Conservation (phyloP, 192 early-diverging fungal genomes). For the Coemansia sp. region DNA sequence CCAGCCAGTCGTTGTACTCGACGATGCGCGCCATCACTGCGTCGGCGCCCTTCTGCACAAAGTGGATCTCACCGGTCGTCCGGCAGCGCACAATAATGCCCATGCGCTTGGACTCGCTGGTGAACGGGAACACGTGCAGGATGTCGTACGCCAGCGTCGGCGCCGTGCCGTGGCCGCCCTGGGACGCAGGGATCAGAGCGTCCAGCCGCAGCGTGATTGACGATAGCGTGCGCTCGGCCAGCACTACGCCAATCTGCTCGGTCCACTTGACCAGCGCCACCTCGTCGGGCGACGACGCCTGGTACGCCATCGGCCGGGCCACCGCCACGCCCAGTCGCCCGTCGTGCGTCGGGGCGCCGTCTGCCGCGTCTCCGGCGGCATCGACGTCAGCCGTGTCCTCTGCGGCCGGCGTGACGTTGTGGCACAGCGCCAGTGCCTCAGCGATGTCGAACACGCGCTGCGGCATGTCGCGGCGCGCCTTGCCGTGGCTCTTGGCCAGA, state of each 20-base stretch:
- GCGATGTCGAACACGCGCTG: slow-evolving; percentile 84
- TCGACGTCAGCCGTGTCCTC: slow-evolving; percentile 18
- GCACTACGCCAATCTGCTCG: slow-evolving; percentile 75
- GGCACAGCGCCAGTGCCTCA: slow-evolving; percentile 83
- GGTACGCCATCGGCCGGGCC: slow-evolving; percentile 65
- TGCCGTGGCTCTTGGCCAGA: slow-evolving; percentile 42
- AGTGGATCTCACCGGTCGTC: slow-evolving; percentile 71
- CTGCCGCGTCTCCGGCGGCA: background rate
- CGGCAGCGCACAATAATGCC: slow-evolving; percentile 82
- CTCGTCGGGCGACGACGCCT: slow-evolving; percentile 96
- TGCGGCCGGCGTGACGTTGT: slow-evolving; percentile 72
- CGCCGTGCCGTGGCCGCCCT: slow-evolving; percentile 26
- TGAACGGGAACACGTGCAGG: slow-evolving; percentile 96
- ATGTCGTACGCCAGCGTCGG: slow-evolving; percentile 66
- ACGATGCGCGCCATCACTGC: slow-evolving; percentile 86
- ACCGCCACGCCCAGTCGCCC: slow-evolving; percentile 15
- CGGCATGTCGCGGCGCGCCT: slow-evolving; percentile 78
- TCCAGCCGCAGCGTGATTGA: slow-evolving; percentile 64
- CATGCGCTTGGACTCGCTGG: slow-evolving; percentile 97
- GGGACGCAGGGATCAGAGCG: slow-evolving; percentile 22
- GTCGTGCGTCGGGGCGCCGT: slow-evolving; percentile 12
- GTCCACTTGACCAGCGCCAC: slow-evolving; percentile 94
- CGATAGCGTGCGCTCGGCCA: slow-evolving; percentile 74
- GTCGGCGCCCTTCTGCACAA: slow-evolving; percentile 95
- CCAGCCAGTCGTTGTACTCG: slow-evolving; percentile 92